Evolutionary conservation across 441 rosid species (phyloP), one percentile per base, ranked within the genome.

Genomic region (Euphorbia schlechtendalii): DNA sequence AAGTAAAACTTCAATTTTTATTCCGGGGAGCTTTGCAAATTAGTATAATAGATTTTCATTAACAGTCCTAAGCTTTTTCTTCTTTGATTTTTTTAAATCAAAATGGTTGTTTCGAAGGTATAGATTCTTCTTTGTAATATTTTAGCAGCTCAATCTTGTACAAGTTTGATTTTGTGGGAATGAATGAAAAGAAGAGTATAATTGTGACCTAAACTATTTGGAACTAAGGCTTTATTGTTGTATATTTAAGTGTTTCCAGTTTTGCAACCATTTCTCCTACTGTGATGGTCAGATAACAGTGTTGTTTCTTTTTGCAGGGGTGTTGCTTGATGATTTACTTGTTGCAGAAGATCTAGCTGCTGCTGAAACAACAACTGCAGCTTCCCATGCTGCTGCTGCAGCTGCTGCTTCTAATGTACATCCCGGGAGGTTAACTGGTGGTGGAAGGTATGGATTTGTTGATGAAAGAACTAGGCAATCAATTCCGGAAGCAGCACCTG

Each of bases 331-430:
- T 85, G 99, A 94, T 81, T 80, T 94, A 59, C 89, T 94, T 80
- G 90, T 94, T 78, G 90, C 98, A 70, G 98, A 90, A 78, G 99
- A 94, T 78, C 82, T 84, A 64, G 86, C 93, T 68, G 92, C 96
- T 56, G 96, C 96, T 21, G 99, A 90, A 74, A 87, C 96, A 46
- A 89, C 97, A 45, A 63, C 76, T 64, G 92, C 96, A 70, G 96
- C 96, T 63, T 90, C 97, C 61, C 96, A 84, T 76, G 96, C 96
- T 63, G 96, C 96, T 3, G 97, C 91, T 55, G 96, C 84, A 2
- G 92, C 90, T 1, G 90, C 92, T 66, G 84, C 91, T 66, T 77
- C 94, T 64, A 93, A 75, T 80, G 61, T 76, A 25, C 83, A 78
- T 61, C 76, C 82, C 13, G 85, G 82, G 30, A 78, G 86, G 74